Percentiles rank a stretch among this genome's conserved stretches.
Conservation (phyloP, 139 green algal genomes). For the Tetradesmus obliquus region DNA sequence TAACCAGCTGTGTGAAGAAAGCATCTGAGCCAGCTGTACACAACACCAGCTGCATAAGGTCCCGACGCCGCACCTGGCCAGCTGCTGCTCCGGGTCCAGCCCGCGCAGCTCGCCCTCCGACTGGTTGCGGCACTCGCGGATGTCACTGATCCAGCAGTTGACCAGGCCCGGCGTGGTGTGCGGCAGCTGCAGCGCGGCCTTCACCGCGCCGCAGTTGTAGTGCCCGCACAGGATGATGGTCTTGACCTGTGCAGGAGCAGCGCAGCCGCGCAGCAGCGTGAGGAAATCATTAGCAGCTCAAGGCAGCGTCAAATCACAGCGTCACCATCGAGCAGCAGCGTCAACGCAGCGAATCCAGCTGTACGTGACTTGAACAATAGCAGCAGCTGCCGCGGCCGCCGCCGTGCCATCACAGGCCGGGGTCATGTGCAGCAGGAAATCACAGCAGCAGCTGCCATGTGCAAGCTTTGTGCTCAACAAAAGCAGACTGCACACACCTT, state of each 20-base stretch:
- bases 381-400: not conserved
- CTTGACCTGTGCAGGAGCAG: constrained; percentile 62
- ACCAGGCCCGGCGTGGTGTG: constrained; percentile 62
- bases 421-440: not conserved
- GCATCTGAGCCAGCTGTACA: not conserved
- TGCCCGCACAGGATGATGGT: constrained; percentile 89
- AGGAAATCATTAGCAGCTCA: not conserved
- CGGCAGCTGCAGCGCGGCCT: constrained; percentile 66
- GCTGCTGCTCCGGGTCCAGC: constrained; percentile 44
- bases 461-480: no score
- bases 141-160: constrained; percentile 85
- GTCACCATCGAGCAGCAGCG: no score
- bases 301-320: not conserved
- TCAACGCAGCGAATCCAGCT: no score
- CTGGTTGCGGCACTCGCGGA: constrained; percentile 60
- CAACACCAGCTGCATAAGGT: not conserved
- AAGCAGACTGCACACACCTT: constrained; percentile 52
- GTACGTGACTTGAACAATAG: not conserved
- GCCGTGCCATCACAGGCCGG: not conserved
- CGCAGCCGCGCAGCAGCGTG: not conserved
- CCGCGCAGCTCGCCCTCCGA: constrained; percentile 46
- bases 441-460: no score
- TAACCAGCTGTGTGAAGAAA: not conserved
- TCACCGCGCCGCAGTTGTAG: constrained; percentile 84
- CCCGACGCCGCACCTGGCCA: constrained; percentile 42